Base-by-base conservation (phyloP, 345 rosid genomes). In the Murraya paniculata region DNA sequence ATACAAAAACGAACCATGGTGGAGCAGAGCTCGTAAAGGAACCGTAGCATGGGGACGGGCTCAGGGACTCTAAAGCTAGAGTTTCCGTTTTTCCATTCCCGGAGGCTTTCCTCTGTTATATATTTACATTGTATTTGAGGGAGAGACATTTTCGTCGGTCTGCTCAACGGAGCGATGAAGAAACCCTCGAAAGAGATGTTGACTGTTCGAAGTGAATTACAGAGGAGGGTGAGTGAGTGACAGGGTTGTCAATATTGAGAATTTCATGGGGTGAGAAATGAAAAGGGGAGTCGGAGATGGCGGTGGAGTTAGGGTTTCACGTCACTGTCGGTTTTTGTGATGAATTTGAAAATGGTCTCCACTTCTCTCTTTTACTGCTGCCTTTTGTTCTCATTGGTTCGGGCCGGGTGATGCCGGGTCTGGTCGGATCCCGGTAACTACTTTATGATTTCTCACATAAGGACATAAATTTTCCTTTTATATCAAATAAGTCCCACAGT, bases 1-100 rank as follows among this genome's bases (percentile, higher is more conserved):
- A 45, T 30, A 27, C 69, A 60, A 65, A 38, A 66, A 59, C 67
- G 72, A 84, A 96, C 98, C 97, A 86, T 73, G 80, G 84, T 71
- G 89, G 89, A 93, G 89, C 93, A 94, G 76, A 91, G 90, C 90
- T 97, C 99, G 85, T 87, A 94, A 74, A 94, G 92, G 86, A 97
- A 97, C 71, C 98, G 98, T 64, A 93, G 94, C 89, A 83, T 58
- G 75, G 92, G 91, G 1, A 93, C 96, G 30, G 97, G 91, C 50
- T 85, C 78, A 30, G 92, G 78, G 64, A 86, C 85, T 59, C 85
- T 90, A 79, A 84, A 86, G 80, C 73, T 80, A 48, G 90, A 81
- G 90, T 85, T 93, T 24, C 91, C 97, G 71, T 65, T 84, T 87
- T 87, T 94, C 86, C 93, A 89, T 85, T 97, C 98, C 72, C 91